Percentiles rank a stretch among this genome's conserved stretches.
Conservation (phyloP, 305 asterid species). For the Solanum aculeatissimum region DNA sequence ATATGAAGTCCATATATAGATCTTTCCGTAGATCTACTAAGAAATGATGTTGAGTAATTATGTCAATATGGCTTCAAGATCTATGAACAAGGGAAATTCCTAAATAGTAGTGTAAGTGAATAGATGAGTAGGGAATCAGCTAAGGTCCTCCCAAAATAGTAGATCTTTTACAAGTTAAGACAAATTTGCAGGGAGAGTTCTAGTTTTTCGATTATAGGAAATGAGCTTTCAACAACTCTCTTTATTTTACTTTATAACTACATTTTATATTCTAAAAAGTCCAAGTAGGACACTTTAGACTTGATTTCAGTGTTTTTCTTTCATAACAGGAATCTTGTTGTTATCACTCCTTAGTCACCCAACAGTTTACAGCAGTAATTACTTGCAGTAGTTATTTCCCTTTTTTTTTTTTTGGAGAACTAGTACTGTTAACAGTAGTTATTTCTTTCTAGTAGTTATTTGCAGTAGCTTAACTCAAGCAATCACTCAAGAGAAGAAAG, state of each 20-base stretch:
- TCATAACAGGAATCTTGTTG: neutral
- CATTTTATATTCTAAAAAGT: no score
- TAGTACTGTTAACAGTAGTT: no score
- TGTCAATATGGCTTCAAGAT: neutral
- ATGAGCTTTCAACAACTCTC: neutral
- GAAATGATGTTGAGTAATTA: neutral
- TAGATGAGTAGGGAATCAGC: neutral
- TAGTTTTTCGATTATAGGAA: neutral
- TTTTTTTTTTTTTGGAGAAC: no score
- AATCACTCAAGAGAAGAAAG: no score
- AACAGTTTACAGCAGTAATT: no score
- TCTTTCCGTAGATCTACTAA: neutral
- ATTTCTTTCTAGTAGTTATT: no score
- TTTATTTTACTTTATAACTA: neutral
- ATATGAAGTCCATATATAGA: neutral
- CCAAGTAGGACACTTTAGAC: no score
- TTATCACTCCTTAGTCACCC: no score
- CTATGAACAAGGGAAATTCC: neutral
- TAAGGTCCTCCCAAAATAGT: neutral
- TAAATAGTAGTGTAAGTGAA: neutral
- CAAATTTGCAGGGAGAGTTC: neutral
- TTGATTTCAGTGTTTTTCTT: neutral
- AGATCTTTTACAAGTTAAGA: neutral
- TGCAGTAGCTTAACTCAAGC: no score
- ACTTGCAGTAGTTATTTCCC: no score